Evolutionary conservation across 805 yeast genomes (phyloP), one percentile per base, ranked within the genome.

Genomic region (Brettanomyces custersianus): DNA sequence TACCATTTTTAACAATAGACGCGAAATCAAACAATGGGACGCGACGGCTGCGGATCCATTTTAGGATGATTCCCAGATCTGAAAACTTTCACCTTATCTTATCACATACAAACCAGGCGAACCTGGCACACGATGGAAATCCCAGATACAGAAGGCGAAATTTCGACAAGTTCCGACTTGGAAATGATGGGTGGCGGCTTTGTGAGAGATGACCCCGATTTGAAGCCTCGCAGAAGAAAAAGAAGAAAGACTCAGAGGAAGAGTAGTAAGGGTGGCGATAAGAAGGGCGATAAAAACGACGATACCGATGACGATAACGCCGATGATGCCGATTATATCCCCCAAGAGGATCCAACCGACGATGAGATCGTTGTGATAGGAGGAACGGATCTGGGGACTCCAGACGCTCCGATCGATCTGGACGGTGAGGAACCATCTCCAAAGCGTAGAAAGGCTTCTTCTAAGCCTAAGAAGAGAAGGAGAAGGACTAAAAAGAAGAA

Each of bases 291-390:
- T 6, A 38, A 31, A n/a, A 43, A 38, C 10, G 41, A 34, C 4
- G 48, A 37, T 17, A 36, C 25, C 6, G 37, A 35, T 25, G 38
- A 35, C 13, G 45, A 40, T 11, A 42, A 40, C 27, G 73, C 65
- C 34, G 65, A 59, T 6, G 63, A 59, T 33, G 60, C 59, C 21
- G 70, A 62, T 31, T 65, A 61, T 9, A 62, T 56, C 31, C 62
- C 60, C 10, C 31, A 1, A 12, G n/a, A 25, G 7, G 28, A 25
- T 13, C 13, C n/a, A 3, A 13, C 36, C 15, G 47, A 48, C 9
- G 44, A 44, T 29, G 52, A 43, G 13, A 36, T 47, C 4, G 45
- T 46, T 3, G 37, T 35, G 47, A 50, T 40, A 53, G 38, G 46
- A 4, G 50, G 51, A 3, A 41, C 42, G 10, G 19, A 22, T 2